Percentiles rank a stretch among this genome's conserved stretches.
Conservation (phyloP, 805 yeast genomes). For the Candida succiphila region DNA sequence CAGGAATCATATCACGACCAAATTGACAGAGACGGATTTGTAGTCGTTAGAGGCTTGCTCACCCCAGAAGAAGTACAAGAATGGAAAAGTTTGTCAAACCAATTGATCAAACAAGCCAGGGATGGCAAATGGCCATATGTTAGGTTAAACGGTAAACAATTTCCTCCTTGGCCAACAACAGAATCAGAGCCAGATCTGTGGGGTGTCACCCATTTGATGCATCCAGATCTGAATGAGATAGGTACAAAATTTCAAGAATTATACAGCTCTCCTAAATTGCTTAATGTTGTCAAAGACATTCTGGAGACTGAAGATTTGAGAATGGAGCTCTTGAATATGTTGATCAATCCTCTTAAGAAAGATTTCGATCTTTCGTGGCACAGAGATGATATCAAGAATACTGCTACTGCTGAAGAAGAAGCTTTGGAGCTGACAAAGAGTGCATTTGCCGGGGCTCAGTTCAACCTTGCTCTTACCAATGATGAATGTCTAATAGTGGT, state of each 20-base stretch:
- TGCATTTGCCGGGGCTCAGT: conserved; percentile 39
- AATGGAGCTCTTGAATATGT: conserved; percentile 43
- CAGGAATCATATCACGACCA: conserved; percentile 10
- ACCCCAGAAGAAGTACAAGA: conserved; percentile 27
- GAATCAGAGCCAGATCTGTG: conserved; percentile 41
- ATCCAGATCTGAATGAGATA: conserved; percentile 32
- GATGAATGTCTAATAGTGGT: conserved; percentile 38
- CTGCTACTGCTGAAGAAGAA: conserved; percentile 34
- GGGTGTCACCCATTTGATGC: conserved; percentile 39
- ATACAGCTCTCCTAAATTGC: conserved; percentile 28
- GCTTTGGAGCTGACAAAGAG: conserved; percentile 24
- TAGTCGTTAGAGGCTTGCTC: conserved; percentile 30
- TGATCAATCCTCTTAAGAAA: conserved; percentile 36
- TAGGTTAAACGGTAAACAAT: conserved; percentile 41
- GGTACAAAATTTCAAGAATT: conserved; percentile 26
- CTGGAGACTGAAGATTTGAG: conserved; percentile 29
- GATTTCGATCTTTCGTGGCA: conserved; percentile 48
- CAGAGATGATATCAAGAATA: conserved; percentile 39
- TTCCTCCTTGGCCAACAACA: conserved; percentile 46
- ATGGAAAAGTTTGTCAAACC: conserved; percentile 27
- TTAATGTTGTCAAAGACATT: conserved; percentile 31
- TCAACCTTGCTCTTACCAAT: conserved; percentile 36
- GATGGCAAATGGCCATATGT: conserved; percentile 39
- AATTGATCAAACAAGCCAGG: conserved; percentile 30
- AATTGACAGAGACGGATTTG: conserved; percentile 27